phyloP scores from a whole-genome alignment of 1,284 basidiomycete species.

The Tremellales sp. region DNA sequence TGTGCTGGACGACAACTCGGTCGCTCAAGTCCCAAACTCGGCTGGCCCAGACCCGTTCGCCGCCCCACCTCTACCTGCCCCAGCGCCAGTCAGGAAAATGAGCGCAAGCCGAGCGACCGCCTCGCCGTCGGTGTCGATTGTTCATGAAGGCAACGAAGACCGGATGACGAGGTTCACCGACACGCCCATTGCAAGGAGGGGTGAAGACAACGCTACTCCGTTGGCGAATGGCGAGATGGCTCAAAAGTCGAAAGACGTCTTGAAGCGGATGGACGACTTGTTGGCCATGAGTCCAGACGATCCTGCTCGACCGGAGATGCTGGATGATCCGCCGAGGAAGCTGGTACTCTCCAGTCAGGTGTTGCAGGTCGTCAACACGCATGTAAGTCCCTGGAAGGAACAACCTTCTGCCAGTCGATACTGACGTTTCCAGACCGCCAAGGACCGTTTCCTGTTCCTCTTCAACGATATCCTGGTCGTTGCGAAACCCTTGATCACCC shows the following conservation, averaged over 20 bases:
- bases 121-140: conserved; percentile 27
- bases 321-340: conserved; percentile 82
- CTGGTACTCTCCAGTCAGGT: conserved; percentile 79
- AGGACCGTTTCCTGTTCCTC: conserved; percentile 91
- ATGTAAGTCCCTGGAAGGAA: conserved; percentile 51
- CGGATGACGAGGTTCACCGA: conserved; percentile 22
- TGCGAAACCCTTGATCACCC: conserved; percentile 53
- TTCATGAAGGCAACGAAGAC: conserved; percentile 29
- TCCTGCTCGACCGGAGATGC: conserved; percentile 59
- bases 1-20: neutral
- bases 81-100: neutral
- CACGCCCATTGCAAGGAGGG: neutral
- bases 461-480: conserved; percentile 93
- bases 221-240: conserved; percentile 12
- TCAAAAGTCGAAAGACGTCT: conserved; percentile 26
- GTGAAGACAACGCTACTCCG: conserved; percentile 1
- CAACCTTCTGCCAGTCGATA: too few species aligned
- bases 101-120: neutral
- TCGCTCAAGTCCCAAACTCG: conserved; percentile 2
- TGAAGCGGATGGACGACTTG: conserved; percentile 52
- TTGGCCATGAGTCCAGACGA: conserved; percentile 56
- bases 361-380: conserved; percentile 86
- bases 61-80: conserved; percentile 1
- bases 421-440: conserved; percentile 60
- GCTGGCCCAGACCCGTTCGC: conserved; percentile 31